phyloP scores from a whole-genome alignment of 768 basidiomycete genomes.

The Phallus indusiatus region DNA sequence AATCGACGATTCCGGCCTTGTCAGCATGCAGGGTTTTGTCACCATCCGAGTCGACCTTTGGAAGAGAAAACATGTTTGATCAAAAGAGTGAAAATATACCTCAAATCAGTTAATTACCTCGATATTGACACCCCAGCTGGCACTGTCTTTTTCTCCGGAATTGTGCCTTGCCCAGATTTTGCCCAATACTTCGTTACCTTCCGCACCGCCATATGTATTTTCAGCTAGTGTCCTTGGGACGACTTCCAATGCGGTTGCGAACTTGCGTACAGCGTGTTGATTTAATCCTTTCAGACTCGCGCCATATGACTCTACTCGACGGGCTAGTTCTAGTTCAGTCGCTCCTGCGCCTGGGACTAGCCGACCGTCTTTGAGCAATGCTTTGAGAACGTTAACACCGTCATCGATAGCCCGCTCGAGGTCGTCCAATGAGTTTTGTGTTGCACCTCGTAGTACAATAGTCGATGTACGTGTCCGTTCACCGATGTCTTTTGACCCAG shows the following conservation, averaged over 20 bases:
- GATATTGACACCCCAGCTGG: conserved; percentile 78
- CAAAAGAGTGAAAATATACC: conserved; percentile 8
- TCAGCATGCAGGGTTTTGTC: conserved; percentile 66
- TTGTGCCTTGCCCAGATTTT: conserved; percentile 88
- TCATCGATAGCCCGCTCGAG: conserved; percentile 95
- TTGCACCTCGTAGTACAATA: conserved; percentile 91
- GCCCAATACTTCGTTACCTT: conserved; percentile 88
- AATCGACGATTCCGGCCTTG: conserved; percentile 67
- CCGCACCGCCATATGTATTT: conserved; percentile 85
- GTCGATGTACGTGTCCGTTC: conserved; percentile 88
- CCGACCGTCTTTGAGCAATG: conserved; percentile 79
- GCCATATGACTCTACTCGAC: conserved; percentile 77
- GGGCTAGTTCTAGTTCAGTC: conserved; percentile 86
- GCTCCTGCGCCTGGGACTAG: conserved; percentile 94
- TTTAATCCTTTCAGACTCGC: conserved; percentile 80
- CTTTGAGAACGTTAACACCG: conserved; percentile 93
- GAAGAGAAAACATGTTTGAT: conserved; percentile 1
- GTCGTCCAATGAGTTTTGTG: conserved; percentile 89
- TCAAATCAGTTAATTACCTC: conserved; percentile 47
- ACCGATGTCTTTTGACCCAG: conserved; percentile 31
- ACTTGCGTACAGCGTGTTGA: conserved; percentile 90
- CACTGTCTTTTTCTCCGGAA: conserved; percentile 46
- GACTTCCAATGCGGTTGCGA: conserved; percentile 83
- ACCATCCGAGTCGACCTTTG: conserved; percentile 50
- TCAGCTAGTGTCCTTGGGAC: conserved; percentile 89